phyloP scores from a whole-genome alignment of 192 early-diverging fungal species.

The Coemansia sp. region DNA sequence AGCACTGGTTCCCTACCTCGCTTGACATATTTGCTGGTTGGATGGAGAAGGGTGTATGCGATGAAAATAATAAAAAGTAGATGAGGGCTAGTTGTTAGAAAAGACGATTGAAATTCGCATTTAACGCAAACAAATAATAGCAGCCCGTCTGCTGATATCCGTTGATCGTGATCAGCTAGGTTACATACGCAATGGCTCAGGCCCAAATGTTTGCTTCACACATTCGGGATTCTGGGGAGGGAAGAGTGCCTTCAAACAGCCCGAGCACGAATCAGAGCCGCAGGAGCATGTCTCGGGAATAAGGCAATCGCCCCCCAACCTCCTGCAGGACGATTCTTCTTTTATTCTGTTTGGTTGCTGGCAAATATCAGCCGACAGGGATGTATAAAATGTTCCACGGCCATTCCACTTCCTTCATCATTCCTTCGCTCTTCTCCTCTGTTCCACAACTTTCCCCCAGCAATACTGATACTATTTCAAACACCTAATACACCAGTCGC shows the following conservation, averaged over 20 bases:
- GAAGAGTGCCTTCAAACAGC: too few relatives aligned
- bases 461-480: background rate
- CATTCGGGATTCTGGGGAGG: too few relatives aligned
- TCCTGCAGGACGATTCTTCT: background rate
- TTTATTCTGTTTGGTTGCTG: background rate
- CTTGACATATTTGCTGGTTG: slow-evolving; percentile 1
- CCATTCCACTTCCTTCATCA: slow-evolving; percentile 28
- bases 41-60: background rate
- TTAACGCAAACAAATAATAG: background rate
- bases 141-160: background rate
- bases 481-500: slow-evolving; percentile 4
- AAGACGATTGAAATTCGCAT: background rate
- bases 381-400: slow-evolving; percentile 21
- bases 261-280: background rate
- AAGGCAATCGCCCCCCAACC: background rate
- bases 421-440: slow-evolving; percentile 28
- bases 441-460: slow-evolving; percentile 2
- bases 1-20: slow-evolving; percentile 10
- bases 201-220: too few relatives aligned
- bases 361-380: background rate
- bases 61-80: background rate
- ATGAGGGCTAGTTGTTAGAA: background rate
- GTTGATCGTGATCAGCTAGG: background rate
- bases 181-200: too few relatives aligned
- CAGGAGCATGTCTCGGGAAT: slow-evolving; percentile 2